Evolutionary conservation across 2,329 filamentous ascomycete genomes (phyloP).

Genomic region (Ascochyta viciae-villosae): DNA sequence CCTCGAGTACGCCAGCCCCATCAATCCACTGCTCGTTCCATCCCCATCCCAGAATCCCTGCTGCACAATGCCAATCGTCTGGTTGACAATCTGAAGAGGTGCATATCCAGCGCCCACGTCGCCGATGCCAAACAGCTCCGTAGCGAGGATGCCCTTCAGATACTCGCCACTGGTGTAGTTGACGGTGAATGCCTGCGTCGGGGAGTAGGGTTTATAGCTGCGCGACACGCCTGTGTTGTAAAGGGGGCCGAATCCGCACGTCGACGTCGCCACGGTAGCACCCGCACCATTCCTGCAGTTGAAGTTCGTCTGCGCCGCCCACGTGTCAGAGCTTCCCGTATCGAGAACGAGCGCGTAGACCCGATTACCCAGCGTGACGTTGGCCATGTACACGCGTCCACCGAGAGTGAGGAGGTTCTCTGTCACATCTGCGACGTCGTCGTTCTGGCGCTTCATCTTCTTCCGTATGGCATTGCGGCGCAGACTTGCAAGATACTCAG

Average conservation of each 20-base stretch:
- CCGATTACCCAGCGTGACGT: conserved; percentile 25
- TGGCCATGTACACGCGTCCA: conserved; percentile 41
- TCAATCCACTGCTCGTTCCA: conserved; percentile 35
- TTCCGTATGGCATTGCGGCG: conserved; percentile 8
- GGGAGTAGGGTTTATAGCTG: conserved; percentile 2
- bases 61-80: conserved; percentile 39
- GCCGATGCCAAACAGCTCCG: conserved; percentile 30
- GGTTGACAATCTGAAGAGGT: conserved; percentile 22
- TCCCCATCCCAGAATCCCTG: conserved; percentile 40
- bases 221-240: conserved; percentile 17
- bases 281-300: conserved; percentile 19
- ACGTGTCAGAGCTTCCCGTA: conserved; percentile 39
- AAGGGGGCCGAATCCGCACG: conserved; percentile 29
- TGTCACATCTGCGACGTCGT: conserved; percentile 16
- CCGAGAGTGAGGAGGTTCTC: conserved; percentile 33
- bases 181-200: conserved; percentile 24
- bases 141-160: conserved; percentile 29
- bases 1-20: conserved; percentile 37
- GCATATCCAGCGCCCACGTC: conserved; percentile 15
- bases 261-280: background rate
- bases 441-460: conserved; percentile 14
- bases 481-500: conserved; percentile 10
- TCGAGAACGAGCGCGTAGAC: conserved; percentile 37
- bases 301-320: conserved; percentile 28
- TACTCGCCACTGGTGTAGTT: conserved; percentile 37